phyloP scores from a whole-genome alignment of 2,329 filamentous ascomycete genomes.

The Pestalotiopsis sp. region DNA sequence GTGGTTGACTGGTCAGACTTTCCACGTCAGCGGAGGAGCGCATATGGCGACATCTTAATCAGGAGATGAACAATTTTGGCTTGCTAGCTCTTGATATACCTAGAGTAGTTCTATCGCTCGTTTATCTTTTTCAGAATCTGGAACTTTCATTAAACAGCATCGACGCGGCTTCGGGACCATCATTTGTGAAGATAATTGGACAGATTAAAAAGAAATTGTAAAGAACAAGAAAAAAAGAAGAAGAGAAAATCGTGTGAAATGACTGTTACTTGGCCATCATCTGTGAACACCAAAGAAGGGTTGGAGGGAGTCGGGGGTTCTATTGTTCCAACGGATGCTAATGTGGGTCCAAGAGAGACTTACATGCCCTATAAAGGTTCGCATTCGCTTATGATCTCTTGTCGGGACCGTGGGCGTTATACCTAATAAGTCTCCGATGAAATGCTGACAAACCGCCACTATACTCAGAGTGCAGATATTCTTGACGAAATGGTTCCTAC shows the following conservation, averaged over 20 bases:
- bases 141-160: no score
- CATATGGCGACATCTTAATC: slow-evolving; percentile 14
- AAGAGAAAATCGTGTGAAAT: neutral
- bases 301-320: neutral
- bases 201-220: no score
- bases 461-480: neutral
- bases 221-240: no score
- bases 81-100: neutral
- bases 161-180: no score
- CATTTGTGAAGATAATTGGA: no score
- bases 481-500: neutral
- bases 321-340: neutral
- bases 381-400: neutral
- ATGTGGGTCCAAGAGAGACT: neutral
- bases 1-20: slow-evolving; percentile 22
- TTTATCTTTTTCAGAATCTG: no score
- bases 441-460: neutral
- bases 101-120: no score
- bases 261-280: neutral
- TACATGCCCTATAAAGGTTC: neutral
- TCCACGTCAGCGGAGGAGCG: slow-evolving; percentile 20
- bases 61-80: neutral
- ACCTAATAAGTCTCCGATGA: neutral
- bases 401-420: neutral
- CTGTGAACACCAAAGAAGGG: neutral